A percentile compares a stretch with the other conserved stretches of the same genome.
phyloP scores from a whole-genome alignment of 176 grass and related monocot genomes.

The Bothriochloa decipiens region DNA sequence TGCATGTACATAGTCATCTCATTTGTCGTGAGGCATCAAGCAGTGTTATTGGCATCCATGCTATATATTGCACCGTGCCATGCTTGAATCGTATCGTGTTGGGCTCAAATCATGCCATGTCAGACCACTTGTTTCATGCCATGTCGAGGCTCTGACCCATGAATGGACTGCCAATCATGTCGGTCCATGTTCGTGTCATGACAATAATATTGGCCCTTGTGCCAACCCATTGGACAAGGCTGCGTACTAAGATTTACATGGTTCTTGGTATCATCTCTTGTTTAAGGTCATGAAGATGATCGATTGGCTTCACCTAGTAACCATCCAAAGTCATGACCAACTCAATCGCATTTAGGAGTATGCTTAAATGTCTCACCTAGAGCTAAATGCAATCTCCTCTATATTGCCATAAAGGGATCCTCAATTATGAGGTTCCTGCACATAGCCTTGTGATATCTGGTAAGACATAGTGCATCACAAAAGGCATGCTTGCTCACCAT shows the following conservation, averaged over 20 bases:
- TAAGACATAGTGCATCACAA: background rate
- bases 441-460: background rate
- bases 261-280: background rate
- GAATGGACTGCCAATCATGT: background rate
- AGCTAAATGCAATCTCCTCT: background rate
- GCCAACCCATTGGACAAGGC: background rate
- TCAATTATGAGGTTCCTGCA: background rate
- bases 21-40: background rate
- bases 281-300: background rate
- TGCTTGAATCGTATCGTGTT: background rate
- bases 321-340: background rate
- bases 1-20: too few species aligned
- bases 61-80: background rate
- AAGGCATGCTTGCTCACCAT: background rate
- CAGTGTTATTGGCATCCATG: background rate
- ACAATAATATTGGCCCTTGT: background rate
- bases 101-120: background rate
- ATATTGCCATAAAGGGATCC: background rate
- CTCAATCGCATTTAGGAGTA: background rate
- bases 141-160: rapidly evolving
- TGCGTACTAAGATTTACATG: background rate
- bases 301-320: background rate
- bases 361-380: background rate
- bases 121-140: too few species aligned
- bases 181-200: background rate